phyloP scores from a whole-genome alignment of 306 rosid species.

The Cicer bijugum region DNA sequence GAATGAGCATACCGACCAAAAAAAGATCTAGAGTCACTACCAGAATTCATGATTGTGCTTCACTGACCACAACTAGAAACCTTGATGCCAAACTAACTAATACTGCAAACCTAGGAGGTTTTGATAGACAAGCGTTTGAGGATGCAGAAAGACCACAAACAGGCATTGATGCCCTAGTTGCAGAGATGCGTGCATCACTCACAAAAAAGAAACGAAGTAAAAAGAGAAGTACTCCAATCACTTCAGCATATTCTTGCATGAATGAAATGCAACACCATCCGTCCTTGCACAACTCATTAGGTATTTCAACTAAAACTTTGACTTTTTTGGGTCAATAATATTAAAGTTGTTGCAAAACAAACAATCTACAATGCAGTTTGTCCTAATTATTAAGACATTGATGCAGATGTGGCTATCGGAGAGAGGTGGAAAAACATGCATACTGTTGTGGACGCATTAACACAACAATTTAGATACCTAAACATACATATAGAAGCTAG shows the following conservation, averaged over 20 bases:
- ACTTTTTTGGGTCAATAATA: slow-evolving; percentile 1
- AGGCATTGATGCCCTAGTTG: slow-evolving; percentile 62
- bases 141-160: slow-evolving; percentile 49
- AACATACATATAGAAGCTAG: slow-evolving; percentile 61
- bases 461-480: slow-evolving; percentile 57
- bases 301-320: slow-evolving; percentile 50
- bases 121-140: slow-evolving; percentile 40
- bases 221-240: slow-evolving; percentile 51
- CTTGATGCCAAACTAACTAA: slow-evolving; percentile 40
- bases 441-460: slow-evolving; percentile 57
- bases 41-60: slow-evolving; percentile 48
- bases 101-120: slow-evolving; percentile 40
- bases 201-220: slow-evolving; percentile 70
- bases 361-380: slow-evolving; percentile 26
- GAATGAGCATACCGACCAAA: slow-evolving; percentile 52
- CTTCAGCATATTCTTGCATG: slow-evolving; percentile 47
- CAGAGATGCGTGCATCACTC: slow-evolving; percentile 50
- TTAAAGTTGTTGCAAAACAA: slow-evolving; percentile 37
- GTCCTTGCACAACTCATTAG: slow-evolving; percentile 48
- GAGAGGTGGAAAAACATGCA: slow-evolving; percentile 40
- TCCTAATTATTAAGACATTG: slow-evolving; percentile 37
- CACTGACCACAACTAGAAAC: slow-evolving; percentile 44
- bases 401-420: slow-evolving; percentile 56
- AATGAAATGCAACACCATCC: slow-evolving; percentile 45
- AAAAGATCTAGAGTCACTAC: slow-evolving; percentile 62